phyloP scores from a whole-genome alignment of 1,284 basidiomycete species.

The Moesziomyces aphidis region DNA sequence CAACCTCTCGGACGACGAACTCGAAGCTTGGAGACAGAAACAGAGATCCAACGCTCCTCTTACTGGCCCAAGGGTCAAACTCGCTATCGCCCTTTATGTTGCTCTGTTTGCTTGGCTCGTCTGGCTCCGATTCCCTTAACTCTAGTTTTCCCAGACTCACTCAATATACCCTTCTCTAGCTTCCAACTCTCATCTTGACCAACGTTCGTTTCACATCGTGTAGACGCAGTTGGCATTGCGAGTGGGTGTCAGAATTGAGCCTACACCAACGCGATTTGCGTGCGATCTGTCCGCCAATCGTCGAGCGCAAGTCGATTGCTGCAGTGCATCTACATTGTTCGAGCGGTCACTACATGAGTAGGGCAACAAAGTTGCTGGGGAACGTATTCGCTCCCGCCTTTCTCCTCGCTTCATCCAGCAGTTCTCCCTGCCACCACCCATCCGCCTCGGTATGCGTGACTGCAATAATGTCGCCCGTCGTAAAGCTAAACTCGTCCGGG shows the following conservation, averaged over 20 bases:
- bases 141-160: neutral
- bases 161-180: too few species aligned
- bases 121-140: constrained; percentile 20
- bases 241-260: too few species aligned
- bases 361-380: constrained; percentile 84
- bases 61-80: constrained; percentile 55
- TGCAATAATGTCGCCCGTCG: constrained; percentile 89
- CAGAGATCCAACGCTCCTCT: constrained; percentile 56
- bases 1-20: constrained; percentile 60
- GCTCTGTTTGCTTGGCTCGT: constrained; percentile 40
- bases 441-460: constrained; percentile 91
- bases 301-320: too few species aligned
- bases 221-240: too few species aligned
- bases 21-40: constrained; percentile 57
- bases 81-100: constrained; percentile 52
- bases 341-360: constrained; percentile 69
- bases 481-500: constrained; percentile 87
- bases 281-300: too few species aligned
- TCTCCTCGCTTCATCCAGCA: constrained; percentile 85
- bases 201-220: too few species aligned
- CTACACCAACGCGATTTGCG: too few species aligned
- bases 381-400: constrained; percentile 84
- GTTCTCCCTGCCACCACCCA: constrained; percentile 88
- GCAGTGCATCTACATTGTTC: neutral
- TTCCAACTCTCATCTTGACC: too few species aligned